Evolutionary conservation across 371 early-diverging fungal species (phyloP).

Genomic region (Syncephalastrum sp.): DNA sequence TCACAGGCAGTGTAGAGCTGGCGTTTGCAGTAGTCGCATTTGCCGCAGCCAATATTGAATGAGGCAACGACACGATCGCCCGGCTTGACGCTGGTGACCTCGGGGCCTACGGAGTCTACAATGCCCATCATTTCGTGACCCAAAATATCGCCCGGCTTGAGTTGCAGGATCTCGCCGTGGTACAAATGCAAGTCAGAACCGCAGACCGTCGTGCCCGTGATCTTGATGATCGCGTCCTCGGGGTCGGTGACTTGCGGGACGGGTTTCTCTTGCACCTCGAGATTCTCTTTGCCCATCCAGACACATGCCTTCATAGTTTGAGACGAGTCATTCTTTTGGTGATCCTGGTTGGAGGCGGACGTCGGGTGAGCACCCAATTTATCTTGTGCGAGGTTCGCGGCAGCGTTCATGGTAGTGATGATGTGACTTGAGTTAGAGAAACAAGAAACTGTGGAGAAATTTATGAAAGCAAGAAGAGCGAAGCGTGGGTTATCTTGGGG

Average conservation of each 20-base stretch:
- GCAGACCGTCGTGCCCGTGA: constrained; percentile 60
- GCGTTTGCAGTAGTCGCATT: constrained; percentile 52
- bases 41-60: constrained; percentile 60
- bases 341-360: constrained; percentile 36
- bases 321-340: constrained; percentile 16
- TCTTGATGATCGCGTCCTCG: constrained; percentile 52
- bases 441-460: no score
- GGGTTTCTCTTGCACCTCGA: constrained; percentile 42
- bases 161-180: constrained; percentile 54
- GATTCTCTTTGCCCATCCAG: constrained; percentile 47
- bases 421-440: no score
- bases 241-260: constrained; percentile 51
- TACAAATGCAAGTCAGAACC: constrained; percentile 63
- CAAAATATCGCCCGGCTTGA: constrained; percentile 51
- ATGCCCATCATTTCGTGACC: constrained; percentile 62
- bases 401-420: constrained; percentile 30
- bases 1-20: constrained; percentile 50
- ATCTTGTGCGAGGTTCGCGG: constrained; percentile 42
- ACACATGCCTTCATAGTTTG: constrained; percentile 45
- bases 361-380: constrained; percentile 44
- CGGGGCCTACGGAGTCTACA: constrained; percentile 49
- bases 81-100: constrained; percentile 40
- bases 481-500: no score
- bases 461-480: no score
- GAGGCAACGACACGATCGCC: constrained; percentile 57